Conservation (phyloP, 2,329 filamentous ascomycete genomes). For the Colletotrichum zoysiae region DNA sequence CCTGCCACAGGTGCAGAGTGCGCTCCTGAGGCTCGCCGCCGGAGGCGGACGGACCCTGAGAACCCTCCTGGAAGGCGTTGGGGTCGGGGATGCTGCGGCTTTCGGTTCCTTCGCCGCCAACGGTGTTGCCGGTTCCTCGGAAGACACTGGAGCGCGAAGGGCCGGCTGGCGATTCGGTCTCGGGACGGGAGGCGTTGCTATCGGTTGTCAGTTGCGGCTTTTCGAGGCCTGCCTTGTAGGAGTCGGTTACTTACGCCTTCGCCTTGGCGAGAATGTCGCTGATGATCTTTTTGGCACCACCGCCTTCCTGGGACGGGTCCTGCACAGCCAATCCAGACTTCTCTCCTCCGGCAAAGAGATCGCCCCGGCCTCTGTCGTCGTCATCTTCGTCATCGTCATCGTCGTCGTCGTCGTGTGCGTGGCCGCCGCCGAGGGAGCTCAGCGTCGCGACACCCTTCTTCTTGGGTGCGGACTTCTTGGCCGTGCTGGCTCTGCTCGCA, state of each 20-base stretch:
- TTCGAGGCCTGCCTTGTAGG: fast-evolving
- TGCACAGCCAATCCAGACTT: conserved; percentile 81
- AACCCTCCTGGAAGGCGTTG: conserved; percentile 48
- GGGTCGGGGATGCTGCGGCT: conserved; percentile 78
- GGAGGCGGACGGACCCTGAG: conserved; percentile 49
- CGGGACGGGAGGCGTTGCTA: conserved; percentile 72
- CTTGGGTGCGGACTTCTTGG: conserved; percentile 62
- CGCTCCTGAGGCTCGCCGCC: conserved; percentile 70
- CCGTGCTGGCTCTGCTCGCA: conserved; percentile 43
- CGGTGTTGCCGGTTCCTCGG: conserved; percentile 78
- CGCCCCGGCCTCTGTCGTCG: conserved; percentile 70
- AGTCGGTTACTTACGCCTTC: conserved; percentile 62
- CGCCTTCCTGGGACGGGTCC: conserved; percentile 65
- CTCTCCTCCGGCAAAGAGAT: conserved; percentile 87
- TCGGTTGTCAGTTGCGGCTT: background rate
- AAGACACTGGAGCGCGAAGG: conserved; percentile 69
- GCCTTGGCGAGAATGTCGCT: conserved; percentile 75
- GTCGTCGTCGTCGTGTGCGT: conserved; percentile 71
- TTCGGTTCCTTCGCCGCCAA: conserved; percentile 81
- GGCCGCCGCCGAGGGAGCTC: conserved; percentile 64
- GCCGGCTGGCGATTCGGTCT: conserved; percentile 62
- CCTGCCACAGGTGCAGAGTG: conserved; percentile 82
- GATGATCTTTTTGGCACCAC: conserved; percentile 66
- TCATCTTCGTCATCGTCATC: conserved; percentile 67
- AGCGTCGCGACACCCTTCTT: conserved; percentile 73